Percentiles rank a stretch among this genome's conserved stretches.
Evolutionary conservation across 192 early-diverging fungal genomes (phyloP).

Genomic region (Cetraspora pellucida): DNA sequence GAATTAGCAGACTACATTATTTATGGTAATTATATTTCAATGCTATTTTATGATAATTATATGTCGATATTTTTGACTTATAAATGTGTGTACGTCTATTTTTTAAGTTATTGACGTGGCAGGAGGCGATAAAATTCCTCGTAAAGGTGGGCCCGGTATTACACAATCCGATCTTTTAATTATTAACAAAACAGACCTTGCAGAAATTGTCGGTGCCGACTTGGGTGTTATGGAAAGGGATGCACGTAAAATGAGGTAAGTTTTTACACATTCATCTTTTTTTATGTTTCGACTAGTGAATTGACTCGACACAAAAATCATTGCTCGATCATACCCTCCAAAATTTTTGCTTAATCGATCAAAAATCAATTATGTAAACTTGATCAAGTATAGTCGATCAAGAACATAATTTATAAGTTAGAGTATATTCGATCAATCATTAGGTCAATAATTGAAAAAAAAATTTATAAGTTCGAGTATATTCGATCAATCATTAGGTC

Average conservation of each 20-base stretch:
- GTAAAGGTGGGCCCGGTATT: constrained; percentile 98
- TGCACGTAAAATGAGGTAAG: constrained; percentile 77
- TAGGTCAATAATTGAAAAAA: too few relatives aligned
- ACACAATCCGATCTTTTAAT: constrained; percentile 93
- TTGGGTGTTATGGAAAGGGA: constrained; percentile 91
- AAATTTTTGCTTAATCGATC: too few relatives aligned
- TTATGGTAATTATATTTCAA: constrained; percentile 52
- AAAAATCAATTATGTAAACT: too few relatives aligned
- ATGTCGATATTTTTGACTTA: not conserved
- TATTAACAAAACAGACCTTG: constrained; percentile 97
- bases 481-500: too few relatives aligned
- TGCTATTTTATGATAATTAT: not conserved
- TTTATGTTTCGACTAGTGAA: not conserved
- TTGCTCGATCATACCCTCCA: too few relatives aligned
- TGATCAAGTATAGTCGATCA: too few relatives aligned
- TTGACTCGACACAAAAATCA: not conserved
- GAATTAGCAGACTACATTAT: constrained; percentile 91
- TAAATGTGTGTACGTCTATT: not conserved
- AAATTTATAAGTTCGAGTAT: too few relatives aligned
- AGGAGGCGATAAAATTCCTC: constrained; percentile 95
- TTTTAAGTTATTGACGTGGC: constrained; percentile 89
- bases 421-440: too few relatives aligned
- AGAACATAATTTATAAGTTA: too few relatives aligned
- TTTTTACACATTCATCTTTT: not conserved
- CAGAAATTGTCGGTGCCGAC: constrained; percentile 87